phyloP scores from a whole-genome alignment of 495 filamentous ascomycete genomes.

The Talaromyces adpressus region DNA sequence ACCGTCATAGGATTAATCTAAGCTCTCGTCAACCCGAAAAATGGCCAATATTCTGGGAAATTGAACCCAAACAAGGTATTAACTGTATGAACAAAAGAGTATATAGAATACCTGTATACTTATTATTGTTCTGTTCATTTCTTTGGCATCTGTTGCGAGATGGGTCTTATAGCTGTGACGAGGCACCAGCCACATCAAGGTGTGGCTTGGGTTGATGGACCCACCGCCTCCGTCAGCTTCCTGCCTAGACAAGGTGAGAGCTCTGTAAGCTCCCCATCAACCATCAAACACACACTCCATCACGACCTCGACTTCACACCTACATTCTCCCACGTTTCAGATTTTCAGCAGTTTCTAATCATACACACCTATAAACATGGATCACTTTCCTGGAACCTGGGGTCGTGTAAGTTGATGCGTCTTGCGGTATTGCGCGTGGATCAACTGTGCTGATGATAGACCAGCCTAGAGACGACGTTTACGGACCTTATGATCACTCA shows the following conservation, averaged over 20 bases:
- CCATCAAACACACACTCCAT: background rate
- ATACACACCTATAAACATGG: constrained; percentile 49
- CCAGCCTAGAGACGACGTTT: constrained; percentile 91
- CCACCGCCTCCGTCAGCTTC: constrained; percentile 10
- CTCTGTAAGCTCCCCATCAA: background rate
- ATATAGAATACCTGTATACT: no score
- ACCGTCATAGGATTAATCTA: background rate
- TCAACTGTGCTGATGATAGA: constrained; percentile 1
- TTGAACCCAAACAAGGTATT: background rate
- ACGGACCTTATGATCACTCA: constrained; percentile 83
- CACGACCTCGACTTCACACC: background rate
- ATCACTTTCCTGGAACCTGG: constrained; percentile 94
- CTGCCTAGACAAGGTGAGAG: constrained; percentile 7
- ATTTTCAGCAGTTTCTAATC: background rate
- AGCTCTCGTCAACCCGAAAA: background rate
- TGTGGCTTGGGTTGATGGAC: background rate
- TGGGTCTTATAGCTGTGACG: background rate
- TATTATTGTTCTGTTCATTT: no score
- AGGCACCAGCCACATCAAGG: background rate
- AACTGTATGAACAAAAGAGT: background rate
- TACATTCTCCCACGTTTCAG: background rate
- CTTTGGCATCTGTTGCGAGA: background rate
- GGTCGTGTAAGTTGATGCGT: constrained; percentile 65
- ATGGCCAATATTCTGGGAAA: background rate
- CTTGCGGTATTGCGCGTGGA: background rate